A percentile compares a stretch with the other conserved stretches of the same genome.
phyloP scores from a whole-genome alignment of 345 rosid species.

The Gossypium stocksii region DNA sequence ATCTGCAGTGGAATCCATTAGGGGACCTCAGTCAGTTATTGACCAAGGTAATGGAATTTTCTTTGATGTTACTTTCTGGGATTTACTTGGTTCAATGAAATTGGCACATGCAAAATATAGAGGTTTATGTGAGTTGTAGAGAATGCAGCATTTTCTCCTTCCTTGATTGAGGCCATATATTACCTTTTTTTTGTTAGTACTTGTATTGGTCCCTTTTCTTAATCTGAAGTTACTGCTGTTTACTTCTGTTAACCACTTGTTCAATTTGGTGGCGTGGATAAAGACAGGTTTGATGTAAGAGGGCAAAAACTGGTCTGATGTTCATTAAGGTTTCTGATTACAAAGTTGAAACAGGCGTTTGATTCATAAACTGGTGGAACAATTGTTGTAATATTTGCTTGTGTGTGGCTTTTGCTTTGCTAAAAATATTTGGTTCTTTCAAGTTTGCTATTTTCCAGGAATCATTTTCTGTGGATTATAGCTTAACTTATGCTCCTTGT shows the following conservation, averaged over 20 bases:
- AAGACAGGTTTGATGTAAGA: neutral
- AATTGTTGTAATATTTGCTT: neutral
- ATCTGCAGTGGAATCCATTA: conserved; percentile 79
- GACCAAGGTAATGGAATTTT: conserved; percentile 66
- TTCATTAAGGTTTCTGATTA: neutral
- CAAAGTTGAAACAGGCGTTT: conserved; percentile 8
- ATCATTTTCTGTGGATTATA: neutral
- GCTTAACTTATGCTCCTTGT: neutral
- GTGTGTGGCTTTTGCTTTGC: neutral
- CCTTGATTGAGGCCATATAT: neutral
- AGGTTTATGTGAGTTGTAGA: neutral
- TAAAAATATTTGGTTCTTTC: neutral
- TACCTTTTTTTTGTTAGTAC: conserved; percentile 1
- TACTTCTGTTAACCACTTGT: neutral
- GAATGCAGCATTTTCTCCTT: neutral
- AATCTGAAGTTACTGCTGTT: neutral
- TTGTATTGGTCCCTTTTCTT: neutral
- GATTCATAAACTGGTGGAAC: neutral
- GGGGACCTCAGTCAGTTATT: conserved; percentile 95
- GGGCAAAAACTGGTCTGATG: neutral
- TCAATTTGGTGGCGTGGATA: neutral
- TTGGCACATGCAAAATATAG: neutral
- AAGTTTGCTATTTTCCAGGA: neutral
- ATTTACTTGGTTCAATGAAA: neutral
- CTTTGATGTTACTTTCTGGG: neutral